A percentile compares a stretch with the other conserved stretches of the same genome.
phyloP scores from a whole-genome alignment of 129 eudicot species.

The Lonicera japonica region DNA sequence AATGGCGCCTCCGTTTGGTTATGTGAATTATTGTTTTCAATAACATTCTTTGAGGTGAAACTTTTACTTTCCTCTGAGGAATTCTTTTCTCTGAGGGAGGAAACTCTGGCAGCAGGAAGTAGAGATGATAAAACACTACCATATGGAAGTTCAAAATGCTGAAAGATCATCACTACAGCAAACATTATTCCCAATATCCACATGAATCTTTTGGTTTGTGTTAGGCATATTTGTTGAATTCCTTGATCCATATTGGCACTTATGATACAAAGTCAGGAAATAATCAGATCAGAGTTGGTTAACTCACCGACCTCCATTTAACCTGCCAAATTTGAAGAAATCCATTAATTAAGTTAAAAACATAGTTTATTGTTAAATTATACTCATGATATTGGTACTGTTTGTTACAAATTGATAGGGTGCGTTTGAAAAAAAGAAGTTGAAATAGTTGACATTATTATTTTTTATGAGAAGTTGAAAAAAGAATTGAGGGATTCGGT shows the following conservation, averaged over 20 bases:
- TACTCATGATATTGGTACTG: not conserved
- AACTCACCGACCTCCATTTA: conserved; percentile 4
- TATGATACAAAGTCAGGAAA: conserved; percentile 2
- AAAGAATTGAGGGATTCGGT: too few relatives aligned
- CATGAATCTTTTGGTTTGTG: conserved; percentile 27
- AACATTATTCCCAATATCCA: conserved; percentile 30
- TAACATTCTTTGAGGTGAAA: not conserved
- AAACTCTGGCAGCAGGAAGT: conserved; percentile 23
- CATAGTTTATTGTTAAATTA: not conserved
- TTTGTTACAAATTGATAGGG: not conserved
- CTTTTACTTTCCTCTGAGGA: not conserved
- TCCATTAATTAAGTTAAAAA: not conserved
- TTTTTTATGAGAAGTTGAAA: too few relatives aligned
- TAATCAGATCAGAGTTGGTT: conserved; percentile 4
- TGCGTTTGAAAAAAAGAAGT: not conserved
- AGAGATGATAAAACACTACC: conserved; percentile 23
- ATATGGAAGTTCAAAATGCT: conserved; percentile 32
- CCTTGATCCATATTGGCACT: conserved; percentile 29
- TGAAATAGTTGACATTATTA: too few relatives aligned
- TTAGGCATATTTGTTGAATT: conserved; percentile 16
- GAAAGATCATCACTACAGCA: conserved; percentile 25
- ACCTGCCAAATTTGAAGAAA: not conserved
- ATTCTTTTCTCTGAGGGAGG: conserved; percentile 11
- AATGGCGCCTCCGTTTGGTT: not conserved
- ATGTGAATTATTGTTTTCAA: not conserved